Percentiles rank a stretch among this genome's conserved stretches.
Evolutionary conservation across 2,329 filamentous ascomycete genomes (phyloP).

Genomic region (Talaromyces sp.): DNA sequence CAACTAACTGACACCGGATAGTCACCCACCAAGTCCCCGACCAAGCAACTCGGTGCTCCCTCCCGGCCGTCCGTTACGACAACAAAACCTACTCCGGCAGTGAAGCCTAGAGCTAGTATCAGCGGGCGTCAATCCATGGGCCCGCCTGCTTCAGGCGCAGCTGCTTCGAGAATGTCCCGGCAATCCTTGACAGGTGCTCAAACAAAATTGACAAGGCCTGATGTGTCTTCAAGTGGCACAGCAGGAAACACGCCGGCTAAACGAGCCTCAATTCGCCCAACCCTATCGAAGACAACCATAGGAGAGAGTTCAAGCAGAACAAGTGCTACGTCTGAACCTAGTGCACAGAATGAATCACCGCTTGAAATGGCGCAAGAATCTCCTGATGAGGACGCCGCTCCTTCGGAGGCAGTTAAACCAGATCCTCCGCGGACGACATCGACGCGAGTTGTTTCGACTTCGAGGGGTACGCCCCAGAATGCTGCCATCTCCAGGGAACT

Average conservation of each 20-base stretch:
- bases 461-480: conserved; percentile 43
- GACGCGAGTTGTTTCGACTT: conserved; percentile 20
- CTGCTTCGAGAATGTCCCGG: conserved; percentile 32
- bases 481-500: conserved; percentile 62
- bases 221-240: conserved; percentile 21
- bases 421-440: conserved; percentile 21
- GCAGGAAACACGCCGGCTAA: conserved; percentile 23
- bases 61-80: conserved; percentile 48
- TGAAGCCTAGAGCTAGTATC: conserved; percentile 55
- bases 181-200: conserved; percentile 33
- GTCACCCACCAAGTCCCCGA: conserved; percentile 76
- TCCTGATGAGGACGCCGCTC: conserved; percentile 17
- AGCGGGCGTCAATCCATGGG: conserved; percentile 62
- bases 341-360: conserved; percentile 24
- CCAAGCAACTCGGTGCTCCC: conserved; percentile 61
- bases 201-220: conserved; percentile 30
- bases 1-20: conserved; percentile 29
- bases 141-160: conserved; percentile 47
- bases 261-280: conserved; percentile 30
- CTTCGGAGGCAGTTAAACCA: conserved; percentile 18
- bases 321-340: conserved; percentile 26
- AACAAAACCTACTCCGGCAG: conserved; percentile 40
- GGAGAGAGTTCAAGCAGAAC: conserved; percentile 23
- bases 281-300: conserved; percentile 21
- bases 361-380: conserved; percentile 20